Percentiles rank a stretch among this genome's conserved stretches.
These are phyloP conservation scores for Medicago lupulina DNA, from an alignment of 306 rosid species.

Conservation along the genomic window DNA sequence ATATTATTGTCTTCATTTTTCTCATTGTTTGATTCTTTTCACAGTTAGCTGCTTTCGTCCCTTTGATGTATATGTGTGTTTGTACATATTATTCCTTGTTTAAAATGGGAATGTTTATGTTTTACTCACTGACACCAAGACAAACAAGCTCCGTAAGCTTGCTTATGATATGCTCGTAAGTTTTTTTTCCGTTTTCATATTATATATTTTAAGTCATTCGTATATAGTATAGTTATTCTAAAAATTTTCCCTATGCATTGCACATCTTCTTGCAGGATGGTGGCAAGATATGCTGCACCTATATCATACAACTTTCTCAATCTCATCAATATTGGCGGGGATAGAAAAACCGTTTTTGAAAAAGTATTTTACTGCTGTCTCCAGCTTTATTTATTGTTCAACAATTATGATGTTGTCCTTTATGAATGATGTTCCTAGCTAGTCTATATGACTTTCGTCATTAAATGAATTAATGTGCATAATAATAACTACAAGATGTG, in stretches of 20 bases:
- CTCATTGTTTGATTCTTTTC: conserved; percentile 32
- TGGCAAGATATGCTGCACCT: conserved; percentile 96
- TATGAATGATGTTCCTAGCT: too few relatives aligned
- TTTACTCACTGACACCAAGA: conserved; percentile 89
- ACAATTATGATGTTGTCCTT: background rate
- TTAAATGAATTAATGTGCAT: too few relatives aligned
- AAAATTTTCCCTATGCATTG: conserved; percentile 28
- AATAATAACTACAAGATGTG: too few relatives aligned
- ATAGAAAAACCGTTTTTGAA: conserved; percentile 70
- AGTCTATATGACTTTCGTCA: too few relatives aligned
- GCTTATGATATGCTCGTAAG: conserved; percentile 99
- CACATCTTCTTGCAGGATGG: conserved; percentile 66
- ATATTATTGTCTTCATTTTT: background rate
- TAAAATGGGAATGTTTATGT: conserved; percentile 88
- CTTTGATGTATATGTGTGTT: conserved; percentile 94
- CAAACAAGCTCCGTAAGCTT: conserved; percentile 96
- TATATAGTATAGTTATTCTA: conserved; percentile 4
- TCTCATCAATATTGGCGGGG: conserved; percentile 72
- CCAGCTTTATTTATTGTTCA: conserved; percentile 32
- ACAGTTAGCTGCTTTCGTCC: conserved; percentile 87
- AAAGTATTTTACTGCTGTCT: conserved; percentile 53
- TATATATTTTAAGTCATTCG: conserved; percentile 4
- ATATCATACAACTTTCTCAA: conserved; percentile 96
- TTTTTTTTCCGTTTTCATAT: conserved; percentile 13
- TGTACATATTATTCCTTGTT: conserved; percentile 96